A percentile compares a stretch with the other conserved stretches of the same genome.
Conservation (phyloP, 139 green algal species). For the Spirogloea muscicola region DNA sequence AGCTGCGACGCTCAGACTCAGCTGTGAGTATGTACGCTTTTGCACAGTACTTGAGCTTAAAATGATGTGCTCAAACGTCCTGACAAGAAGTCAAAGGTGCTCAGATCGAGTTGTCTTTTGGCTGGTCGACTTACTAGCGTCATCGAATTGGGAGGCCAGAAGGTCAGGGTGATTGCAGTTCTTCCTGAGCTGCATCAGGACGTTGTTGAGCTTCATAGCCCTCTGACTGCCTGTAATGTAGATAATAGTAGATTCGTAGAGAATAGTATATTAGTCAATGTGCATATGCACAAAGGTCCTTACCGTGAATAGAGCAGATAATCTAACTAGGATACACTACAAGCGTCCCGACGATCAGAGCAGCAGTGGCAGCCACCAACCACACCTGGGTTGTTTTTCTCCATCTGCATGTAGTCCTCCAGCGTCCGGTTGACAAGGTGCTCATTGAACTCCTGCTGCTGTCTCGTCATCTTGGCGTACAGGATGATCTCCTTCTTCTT, state of each 20-base stretch:
- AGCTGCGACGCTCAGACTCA: no score
- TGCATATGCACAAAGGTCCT: not conserved
- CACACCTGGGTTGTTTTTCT: no score
- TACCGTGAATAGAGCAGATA: not conserved
- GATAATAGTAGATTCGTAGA: no score
- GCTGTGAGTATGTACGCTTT: no score
- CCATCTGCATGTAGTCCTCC: constrained; percentile 67
- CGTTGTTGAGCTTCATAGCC: constrained; percentile 97
- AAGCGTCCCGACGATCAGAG: not conserved
- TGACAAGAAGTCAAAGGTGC: no score
- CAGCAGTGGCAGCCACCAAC: no score
- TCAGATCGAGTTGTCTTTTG: no score
- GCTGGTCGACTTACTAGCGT: constrained; percentile 68
- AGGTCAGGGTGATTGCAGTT: constrained; percentile 99
- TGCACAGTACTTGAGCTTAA: no score
- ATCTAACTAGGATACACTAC: not conserved
- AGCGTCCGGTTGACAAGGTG: constrained; percentile 94
- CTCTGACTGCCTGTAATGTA: no score
- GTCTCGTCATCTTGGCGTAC: constrained; percentile 90
- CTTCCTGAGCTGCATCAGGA: constrained; percentile 95
- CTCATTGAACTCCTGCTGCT: constrained; percentile 87
- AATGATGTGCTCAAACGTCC: no score
- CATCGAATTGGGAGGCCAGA: constrained; percentile 14
- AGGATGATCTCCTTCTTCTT: constrained; percentile 99
- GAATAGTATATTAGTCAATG: no score